phyloP scores from a whole-genome alignment of 108 stramenopile genomes.

The Aurantiochytrium sp. region DNA sequence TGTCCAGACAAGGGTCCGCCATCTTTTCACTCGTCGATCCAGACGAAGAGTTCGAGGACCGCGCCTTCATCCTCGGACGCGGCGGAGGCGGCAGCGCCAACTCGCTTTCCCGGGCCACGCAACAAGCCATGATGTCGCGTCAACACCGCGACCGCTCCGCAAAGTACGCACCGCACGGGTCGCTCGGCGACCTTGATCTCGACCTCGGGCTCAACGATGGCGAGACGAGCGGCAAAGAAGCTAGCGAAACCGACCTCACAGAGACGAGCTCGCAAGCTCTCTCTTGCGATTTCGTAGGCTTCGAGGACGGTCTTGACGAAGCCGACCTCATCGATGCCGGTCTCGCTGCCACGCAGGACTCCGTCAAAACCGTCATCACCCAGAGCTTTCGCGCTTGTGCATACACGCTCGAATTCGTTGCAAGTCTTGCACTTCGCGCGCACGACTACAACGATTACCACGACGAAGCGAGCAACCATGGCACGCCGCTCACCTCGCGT shows the following conservation, averaged over 20 bases:
- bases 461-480: neutral
- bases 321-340: neutral
- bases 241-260: neutral
- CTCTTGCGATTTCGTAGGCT: neutral
- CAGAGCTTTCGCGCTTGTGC: conserved; percentile 14
- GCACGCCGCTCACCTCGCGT: neutral
- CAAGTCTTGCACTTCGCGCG: neutral
- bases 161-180: no score
- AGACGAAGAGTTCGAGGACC: neutral
- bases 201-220: neutral
- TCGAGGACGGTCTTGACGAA: neutral
- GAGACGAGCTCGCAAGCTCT: neutral
- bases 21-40: neutral
- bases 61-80: neutral
- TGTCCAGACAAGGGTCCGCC: neutral
- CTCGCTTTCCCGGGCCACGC: neutral
- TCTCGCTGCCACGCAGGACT: conserved; percentile 1
- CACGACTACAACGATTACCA: neutral
- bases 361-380: conserved; percentile 11
- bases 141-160: neutral
- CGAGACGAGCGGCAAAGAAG: neutral
- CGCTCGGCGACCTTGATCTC: no score
- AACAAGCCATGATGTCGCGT: neutral
- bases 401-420: neutral
- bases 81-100: neutral